These are phyloP conservation scores for Lineolata rhizophorae DNA, from an alignment of 495 filamentous ascomycete genomes.

Conservation along the genomic window DNA sequence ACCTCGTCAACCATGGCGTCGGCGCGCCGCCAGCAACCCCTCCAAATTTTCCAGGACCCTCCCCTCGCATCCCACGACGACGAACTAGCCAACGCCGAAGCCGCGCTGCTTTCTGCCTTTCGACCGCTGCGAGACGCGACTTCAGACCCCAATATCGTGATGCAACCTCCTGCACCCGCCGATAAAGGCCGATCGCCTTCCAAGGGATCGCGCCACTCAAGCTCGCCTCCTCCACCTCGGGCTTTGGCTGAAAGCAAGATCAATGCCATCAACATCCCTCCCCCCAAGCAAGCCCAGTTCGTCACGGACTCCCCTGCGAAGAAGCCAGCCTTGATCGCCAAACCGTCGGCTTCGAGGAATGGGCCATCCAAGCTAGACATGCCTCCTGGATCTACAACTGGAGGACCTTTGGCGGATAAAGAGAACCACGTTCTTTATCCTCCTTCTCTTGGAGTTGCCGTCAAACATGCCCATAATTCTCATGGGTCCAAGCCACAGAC, in stretches of 20 bases:
- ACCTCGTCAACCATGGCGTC: too few relatives aligned
- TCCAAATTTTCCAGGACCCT: slow-evolving; percentile 44
- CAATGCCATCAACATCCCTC: slow-evolving; percentile 45
- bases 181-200: slow-evolving; percentile 9
- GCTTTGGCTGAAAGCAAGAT: slow-evolving; percentile 21
- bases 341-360: slow-evolving; percentile 33
- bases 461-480: slow-evolving; percentile 4
- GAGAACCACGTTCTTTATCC: slow-evolving; percentile 8
- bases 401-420: slow-evolving; percentile 12
- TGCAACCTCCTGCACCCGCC: slow-evolving; percentile 10
- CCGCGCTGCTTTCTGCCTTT: slow-evolving; percentile 27
- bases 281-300: slow-evolving; percentile 38
- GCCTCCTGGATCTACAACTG: too few relatives aligned
- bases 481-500: slow-evolving; percentile 35
- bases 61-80: slow-evolving; percentile 22
- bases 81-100: slow-evolving; percentile 21
- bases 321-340: slow-evolving; percentile 18
- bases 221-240: slow-evolving; percentile 19
- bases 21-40: slow-evolving; percentile 37
- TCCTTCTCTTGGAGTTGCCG: slow-evolving; percentile 24
- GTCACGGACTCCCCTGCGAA: slow-evolving; percentile 75
- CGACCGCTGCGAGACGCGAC: slow-evolving; percentile 24
- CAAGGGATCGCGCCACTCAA: slow-evolving; percentile 14
- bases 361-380: too few relatives aligned
- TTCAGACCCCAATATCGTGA: slow-evolving; percentile 23